Conservation (phyloP, 2,329 filamentous ascomycete species). For the Cladosporium sp. region DNA sequence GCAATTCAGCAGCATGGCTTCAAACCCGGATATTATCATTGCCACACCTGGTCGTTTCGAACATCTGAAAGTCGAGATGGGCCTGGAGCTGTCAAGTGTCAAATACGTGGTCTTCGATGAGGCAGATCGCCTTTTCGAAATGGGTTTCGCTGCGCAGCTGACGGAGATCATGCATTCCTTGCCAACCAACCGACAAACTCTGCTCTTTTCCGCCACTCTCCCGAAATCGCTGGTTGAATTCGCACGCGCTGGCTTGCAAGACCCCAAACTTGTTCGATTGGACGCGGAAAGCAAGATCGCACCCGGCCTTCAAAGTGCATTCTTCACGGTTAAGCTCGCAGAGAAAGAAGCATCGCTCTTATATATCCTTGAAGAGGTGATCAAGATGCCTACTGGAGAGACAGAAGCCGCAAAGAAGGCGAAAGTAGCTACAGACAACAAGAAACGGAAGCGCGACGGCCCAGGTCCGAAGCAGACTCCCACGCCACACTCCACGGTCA, state of each 20-base stretch:
- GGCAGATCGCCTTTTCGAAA: constrained; percentile 93
- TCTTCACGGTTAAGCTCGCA: constrained; percentile 85
- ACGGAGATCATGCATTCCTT: constrained; percentile 88
- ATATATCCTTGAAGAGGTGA: constrained; percentile 83
- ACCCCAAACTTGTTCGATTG: constrained; percentile 81
- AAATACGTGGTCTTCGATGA: constrained; percentile 97
- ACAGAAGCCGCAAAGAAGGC: constrained; percentile 48
- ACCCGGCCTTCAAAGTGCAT: constrained; percentile 89
- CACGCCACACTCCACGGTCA: constrained; percentile 85
- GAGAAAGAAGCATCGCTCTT: constrained; percentile 93
- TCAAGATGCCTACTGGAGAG: constrained; percentile 74
- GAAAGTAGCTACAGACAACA: constrained; percentile 47
- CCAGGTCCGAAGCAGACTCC: constrained; percentile 62
- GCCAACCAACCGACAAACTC: constrained; percentile 76
- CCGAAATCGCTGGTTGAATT: constrained; percentile 95
- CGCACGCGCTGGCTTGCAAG: constrained; percentile 84
- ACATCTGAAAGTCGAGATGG: constrained; percentile 96
- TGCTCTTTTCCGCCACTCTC: constrained; percentile 91
- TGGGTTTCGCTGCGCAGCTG: constrained; percentile 93
- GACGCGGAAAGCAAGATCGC: constrained; percentile 96
- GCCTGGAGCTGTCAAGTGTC: constrained; percentile 81
- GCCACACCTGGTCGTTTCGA: constrained; percentile 94
- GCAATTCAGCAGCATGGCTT: constrained; percentile 86
- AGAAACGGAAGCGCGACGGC: constrained; percentile 67
- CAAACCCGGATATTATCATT: constrained; percentile 95